These are phyloP conservation scores for Linum usitatissimum DNA, from an alignment of 345 rosid genomes.

Conservation along the genomic window DNA sequence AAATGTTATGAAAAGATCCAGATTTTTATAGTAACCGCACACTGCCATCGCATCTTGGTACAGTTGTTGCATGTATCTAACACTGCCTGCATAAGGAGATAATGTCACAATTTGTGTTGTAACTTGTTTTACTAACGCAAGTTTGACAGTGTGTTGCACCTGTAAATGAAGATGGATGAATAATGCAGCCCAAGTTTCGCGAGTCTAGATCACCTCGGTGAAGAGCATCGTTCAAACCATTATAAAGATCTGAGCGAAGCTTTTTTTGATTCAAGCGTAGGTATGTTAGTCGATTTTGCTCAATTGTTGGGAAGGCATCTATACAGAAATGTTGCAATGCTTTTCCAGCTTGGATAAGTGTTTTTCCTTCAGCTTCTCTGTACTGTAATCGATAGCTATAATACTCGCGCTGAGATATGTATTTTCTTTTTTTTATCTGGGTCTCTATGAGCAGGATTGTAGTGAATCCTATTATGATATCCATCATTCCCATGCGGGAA, in stretches of 20 bases:
- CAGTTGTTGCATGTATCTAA: not conserved
- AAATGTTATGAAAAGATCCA: not conserved
- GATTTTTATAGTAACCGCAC: not conserved
- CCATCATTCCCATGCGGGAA: not conserved
- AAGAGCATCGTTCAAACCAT: not conserved
- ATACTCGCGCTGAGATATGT: not conserved
- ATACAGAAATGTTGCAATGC: not conserved
- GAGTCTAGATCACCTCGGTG: not conserved
- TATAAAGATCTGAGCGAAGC: not conserved
- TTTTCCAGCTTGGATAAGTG: not conserved
- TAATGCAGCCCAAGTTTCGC: not conserved
- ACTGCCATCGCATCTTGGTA: not conserved
- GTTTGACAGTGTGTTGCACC: no score
- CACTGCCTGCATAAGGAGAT: not conserved
- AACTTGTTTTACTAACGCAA: no score
- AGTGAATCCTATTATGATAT: not conserved
- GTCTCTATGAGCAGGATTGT: not conserved
- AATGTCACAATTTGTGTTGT: no score
- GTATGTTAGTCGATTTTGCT: not conserved
- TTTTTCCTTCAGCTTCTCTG: not conserved
- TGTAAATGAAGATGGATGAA: not conserved
- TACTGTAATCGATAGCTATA: not conserved
- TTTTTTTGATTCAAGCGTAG: not conserved
- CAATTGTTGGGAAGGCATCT: not conserved
- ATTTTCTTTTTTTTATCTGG: not conserved